Evolutionary conservation across 225 moss, liverwort and hornwort species (phyloP).

Genomic region (Bryum argenteum): DNA sequence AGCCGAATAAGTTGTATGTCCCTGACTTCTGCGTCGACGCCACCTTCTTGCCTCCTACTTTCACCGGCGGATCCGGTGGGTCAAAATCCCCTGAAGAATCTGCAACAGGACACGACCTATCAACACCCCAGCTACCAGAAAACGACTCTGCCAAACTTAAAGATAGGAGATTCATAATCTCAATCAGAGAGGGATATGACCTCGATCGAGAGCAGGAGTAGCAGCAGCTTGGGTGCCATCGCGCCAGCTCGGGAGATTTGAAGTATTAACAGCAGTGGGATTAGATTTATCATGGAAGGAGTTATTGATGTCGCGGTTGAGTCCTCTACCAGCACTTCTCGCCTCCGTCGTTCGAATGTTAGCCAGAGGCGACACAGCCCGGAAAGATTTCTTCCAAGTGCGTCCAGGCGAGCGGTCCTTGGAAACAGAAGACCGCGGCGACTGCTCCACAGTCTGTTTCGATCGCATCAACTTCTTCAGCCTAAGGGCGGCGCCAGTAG

Average conservation of each 20-base stretch:
- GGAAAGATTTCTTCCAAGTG: conserved; percentile 43
- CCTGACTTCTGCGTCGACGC: conserved; percentile 42
- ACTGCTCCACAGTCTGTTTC: conserved; percentile 23
- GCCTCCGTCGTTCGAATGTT: conserved; percentile 27
- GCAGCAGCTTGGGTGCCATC: conserved; percentile 38
- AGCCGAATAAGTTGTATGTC: conserved; percentile 50
- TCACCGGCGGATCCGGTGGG: conserved; percentile 32
- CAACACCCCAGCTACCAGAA: not conserved
- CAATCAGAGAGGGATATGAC: conserved; percentile 17
- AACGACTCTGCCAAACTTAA: not conserved
- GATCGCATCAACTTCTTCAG: conserved; percentile 42
- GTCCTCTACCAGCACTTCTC: conserved; percentile 21
- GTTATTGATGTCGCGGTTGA: conserved; percentile 29
- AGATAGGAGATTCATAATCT: not conserved
- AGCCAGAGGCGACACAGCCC: conserved; percentile 37
- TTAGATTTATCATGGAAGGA: conserved; percentile 36
- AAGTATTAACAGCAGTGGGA: conserved; percentile 23
- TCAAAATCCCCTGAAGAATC: conserved; percentile 44
- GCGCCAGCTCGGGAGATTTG: conserved; percentile 42
- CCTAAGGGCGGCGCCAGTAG: not conserved
- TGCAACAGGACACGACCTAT: conserved; percentile 3
- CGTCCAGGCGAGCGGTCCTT: conserved; percentile 40
- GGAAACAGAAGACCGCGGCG: conserved; percentile 42
- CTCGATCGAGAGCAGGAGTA: conserved; percentile 42
- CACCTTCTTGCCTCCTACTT: conserved; percentile 38